Evolutionary conservation across 495 filamentous ascomycete species (phyloP).

Genomic region (Chaetomium cochliodes): DNA sequence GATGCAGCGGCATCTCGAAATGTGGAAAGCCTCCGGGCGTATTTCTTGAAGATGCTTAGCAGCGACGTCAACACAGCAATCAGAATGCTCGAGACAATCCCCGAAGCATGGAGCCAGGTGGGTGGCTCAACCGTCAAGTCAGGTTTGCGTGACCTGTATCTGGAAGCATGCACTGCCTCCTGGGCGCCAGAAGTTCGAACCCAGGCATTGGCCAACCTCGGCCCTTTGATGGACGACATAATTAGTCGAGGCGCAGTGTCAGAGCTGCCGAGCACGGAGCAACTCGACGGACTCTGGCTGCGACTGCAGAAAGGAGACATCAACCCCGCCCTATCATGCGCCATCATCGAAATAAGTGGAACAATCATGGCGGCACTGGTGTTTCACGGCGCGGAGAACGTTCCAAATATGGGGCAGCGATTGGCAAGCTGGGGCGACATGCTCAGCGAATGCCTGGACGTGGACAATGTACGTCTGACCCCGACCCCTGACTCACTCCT

Average conservation of each 20-base stretch:
- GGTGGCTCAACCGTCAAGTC: conserved; percentile 1
- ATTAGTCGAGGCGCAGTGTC: conserved; percentile 17
- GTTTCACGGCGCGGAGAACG: background rate
- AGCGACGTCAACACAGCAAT: conserved; percentile 35
- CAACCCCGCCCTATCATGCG: conserved; percentile 46
- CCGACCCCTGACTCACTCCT: conserved; percentile 8
- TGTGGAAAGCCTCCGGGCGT: conserved; percentile 17
- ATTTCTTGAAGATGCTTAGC: conserved; percentile 18
- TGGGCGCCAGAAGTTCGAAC: conserved; percentile 40
- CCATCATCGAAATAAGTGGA: conserved; percentile 47
- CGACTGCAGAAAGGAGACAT: conserved; percentile 36
- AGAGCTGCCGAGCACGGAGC: conserved; percentile 28
- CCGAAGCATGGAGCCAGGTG: conserved; percentile 29
- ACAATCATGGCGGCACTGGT: conserved; percentile 39
- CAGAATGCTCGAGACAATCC: conserved; percentile 35
- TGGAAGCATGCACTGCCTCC: conserved; percentile 27
- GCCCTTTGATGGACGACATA: conserved; percentile 33
- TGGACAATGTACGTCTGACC: conserved; percentile 44
- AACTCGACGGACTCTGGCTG: conserved; percentile 33
- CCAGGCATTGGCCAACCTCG: conserved; percentile 40
- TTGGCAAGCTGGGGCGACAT: conserved; percentile 45
- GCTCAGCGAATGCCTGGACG: conserved; percentile 43
- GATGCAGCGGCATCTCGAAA: conserved; percentile 23
- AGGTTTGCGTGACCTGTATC: conserved; percentile 31
- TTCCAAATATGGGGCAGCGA: conserved; percentile 24